Percentiles rank a stretch among this genome's conserved stretches.
Evolutionary conservation across 768 basidiomycete genomes (phyloP).

Genomic region (Hydnomerulius pinastri): DNA sequence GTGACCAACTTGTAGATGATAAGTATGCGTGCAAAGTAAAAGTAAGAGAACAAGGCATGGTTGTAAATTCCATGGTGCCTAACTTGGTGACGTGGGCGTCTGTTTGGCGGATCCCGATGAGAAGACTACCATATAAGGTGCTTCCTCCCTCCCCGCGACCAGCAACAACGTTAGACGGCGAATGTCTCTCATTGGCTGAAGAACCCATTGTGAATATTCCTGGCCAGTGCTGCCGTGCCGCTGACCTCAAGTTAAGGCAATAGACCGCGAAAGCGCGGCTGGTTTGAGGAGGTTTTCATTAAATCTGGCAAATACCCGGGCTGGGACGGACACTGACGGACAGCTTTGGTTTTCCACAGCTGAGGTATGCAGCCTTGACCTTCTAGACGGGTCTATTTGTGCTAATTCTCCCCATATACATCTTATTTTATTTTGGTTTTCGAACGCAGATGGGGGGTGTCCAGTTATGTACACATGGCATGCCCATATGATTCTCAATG

Average conservation of each 20-base stretch:
- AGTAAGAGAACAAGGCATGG: too few species aligned
- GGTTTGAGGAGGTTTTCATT: too few species aligned
- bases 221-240: neutral
- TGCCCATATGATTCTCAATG: too few species aligned
- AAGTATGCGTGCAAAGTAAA: too few species aligned
- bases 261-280: neutral
- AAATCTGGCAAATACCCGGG: conserved; percentile 6
- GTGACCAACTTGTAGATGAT: too few species aligned
- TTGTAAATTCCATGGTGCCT: too few species aligned
- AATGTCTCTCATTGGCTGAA: neutral
- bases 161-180: neutral
- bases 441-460: neutral
- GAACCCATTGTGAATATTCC: neutral
- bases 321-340: neutral
- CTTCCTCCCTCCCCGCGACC: neutral
- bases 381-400: neutral
- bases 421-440: neutral
- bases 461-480: neutral
- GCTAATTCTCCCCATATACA: neutral
- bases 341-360: neutral
- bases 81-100: neutral
- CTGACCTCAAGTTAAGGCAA: neutral
- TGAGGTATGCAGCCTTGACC: neutral
- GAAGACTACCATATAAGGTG: conserved; percentile 5
- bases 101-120: conserved; percentile 2